Evolutionary conservation across 2,329 filamentous ascomycete genomes (phyloP).

Genomic region (Rutstroemia sydowiana): DNA sequence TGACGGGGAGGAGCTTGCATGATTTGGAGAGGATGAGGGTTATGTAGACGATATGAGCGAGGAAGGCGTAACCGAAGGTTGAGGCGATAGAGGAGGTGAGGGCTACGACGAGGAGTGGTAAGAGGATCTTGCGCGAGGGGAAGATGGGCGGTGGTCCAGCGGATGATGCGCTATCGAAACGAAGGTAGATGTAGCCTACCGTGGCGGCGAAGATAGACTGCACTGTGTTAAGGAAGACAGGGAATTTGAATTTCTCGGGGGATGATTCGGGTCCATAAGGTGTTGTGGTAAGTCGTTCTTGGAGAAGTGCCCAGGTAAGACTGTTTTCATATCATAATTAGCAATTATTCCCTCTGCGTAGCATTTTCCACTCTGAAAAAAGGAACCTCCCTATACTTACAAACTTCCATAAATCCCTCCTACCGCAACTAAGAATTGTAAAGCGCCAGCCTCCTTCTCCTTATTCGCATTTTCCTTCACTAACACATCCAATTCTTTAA

Average conservation of each 20-base stretch:
- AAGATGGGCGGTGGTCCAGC: slow-evolving; percentile 61
- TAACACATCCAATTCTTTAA: slow-evolving; percentile 2
- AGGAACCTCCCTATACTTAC: slow-evolving; percentile 45
- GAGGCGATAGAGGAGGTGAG: slow-evolving; percentile 81
- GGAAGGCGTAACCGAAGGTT: slow-evolving; percentile 90
- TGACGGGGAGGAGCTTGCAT: slow-evolving; percentile 97
- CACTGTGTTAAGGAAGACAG: slow-evolving; percentile 92
- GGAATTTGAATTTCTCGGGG: slow-evolving; percentile 80
- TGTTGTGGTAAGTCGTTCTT: slow-evolving; percentile 95
- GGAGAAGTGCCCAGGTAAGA: slow-evolving; percentile 90
- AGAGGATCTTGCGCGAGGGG: slow-evolving; percentile 65
- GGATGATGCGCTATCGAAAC: slow-evolving; percentile 44
- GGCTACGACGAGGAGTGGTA: slow-evolving; percentile 76
- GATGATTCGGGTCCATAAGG: slow-evolving; percentile 58
- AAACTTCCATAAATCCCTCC: slow-evolving; percentile 95
- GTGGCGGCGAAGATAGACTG: slow-evolving; percentile 84
- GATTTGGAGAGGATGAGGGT: slow-evolving; percentile 96
- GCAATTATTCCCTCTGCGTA: not conserved
- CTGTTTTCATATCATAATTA: slow-evolving; percentile 36
- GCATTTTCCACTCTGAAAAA: too few relatives aligned
- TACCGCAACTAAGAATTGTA: slow-evolving; percentile 81
- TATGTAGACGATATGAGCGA: slow-evolving; percentile 94
- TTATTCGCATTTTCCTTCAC: slow-evolving; percentile 17
- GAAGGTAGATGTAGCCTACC: slow-evolving; percentile 76
- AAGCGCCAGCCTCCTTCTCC: slow-evolving; percentile 49